These are phyloP conservation scores for Nitzschia inconspicua DNA, from an alignment of 108 stramenopile species.

Conservation along the genomic window DNA sequence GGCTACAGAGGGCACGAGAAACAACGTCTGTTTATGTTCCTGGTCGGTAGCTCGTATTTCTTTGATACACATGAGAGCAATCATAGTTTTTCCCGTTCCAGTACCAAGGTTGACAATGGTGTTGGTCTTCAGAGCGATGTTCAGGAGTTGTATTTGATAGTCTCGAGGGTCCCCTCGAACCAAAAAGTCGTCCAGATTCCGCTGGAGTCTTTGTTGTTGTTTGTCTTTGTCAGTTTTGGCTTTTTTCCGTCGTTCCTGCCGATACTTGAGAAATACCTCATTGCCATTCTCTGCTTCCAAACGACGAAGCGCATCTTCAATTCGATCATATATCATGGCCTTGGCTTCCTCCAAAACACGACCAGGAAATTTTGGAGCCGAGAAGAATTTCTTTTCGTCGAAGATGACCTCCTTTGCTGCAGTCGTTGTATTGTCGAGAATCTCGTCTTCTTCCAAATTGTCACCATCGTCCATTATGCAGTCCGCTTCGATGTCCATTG, in stretches of 20 bases:
- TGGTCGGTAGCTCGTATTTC: conserved; percentile 2
- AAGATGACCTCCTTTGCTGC: too few species aligned
- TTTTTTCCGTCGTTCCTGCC: background rate
- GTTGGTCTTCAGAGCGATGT: conserved; percentile 44
- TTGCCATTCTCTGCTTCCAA: background rate
- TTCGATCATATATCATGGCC: too few species aligned
- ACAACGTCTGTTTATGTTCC: conserved; percentile 37
- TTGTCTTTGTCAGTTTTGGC: background rate
- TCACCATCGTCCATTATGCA: too few species aligned
- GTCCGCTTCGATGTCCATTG: too few species aligned
- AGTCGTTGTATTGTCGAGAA: too few species aligned
- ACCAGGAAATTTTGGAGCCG: too few species aligned
- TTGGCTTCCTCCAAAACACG: too few species aligned
- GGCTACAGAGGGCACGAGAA: conserved; percentile 63
- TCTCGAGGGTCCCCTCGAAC: conserved; percentile 37
- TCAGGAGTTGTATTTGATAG: conserved; percentile 49
- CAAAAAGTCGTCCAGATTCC: conserved; percentile 14
- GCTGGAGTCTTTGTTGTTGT: background rate
- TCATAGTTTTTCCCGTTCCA: conserved; percentile 62
- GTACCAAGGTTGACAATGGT: conserved; percentile 67
- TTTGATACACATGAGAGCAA: conserved; percentile 51
- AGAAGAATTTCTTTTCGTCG: too few species aligned
- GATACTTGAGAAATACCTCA: too few species aligned
- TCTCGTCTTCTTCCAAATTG: too few species aligned
- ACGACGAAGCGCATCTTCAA: background rate